These are phyloP conservation scores for Sphagnurus paluster DNA, from an alignment of 1,284 basidiomycete genomes.

Conservation along the genomic window DNA sequence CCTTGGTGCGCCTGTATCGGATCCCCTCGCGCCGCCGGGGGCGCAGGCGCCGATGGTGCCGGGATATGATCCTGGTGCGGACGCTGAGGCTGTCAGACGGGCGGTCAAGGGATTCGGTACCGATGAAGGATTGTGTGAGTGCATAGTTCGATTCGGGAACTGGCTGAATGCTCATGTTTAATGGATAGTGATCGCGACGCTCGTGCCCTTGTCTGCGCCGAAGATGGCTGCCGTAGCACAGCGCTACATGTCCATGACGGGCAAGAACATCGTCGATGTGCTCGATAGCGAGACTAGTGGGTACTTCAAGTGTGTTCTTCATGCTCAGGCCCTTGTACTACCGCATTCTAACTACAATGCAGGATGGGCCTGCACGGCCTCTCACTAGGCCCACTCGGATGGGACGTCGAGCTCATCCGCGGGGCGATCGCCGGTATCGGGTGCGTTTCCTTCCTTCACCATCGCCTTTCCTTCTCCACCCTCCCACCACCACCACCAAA, in stretches of 20 bases:
- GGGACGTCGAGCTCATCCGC: slow-evolving; percentile 37
- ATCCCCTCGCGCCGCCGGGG: slow-evolving; percentile 18
- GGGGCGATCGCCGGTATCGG: slow-evolving; percentile 32
- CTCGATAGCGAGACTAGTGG: slow-evolving; percentile 31
- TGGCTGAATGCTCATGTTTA: background rate
- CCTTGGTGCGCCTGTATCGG: slow-evolving; percentile 26
- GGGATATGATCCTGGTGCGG: slow-evolving; percentile 32
- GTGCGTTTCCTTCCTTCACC: slow-evolving; percentile 18
- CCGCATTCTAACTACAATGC: background rate
- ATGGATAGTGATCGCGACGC: slow-evolving; percentile 29
- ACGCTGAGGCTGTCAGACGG: slow-evolving; percentile 28
- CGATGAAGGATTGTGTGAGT: slow-evolving; percentile 23
- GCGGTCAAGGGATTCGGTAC: slow-evolving; percentile 33
- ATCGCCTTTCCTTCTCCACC: no score
- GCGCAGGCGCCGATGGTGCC: slow-evolving; percentile 24
- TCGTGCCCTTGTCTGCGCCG: slow-evolving; percentile 32
- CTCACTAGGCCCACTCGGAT: slow-evolving; percentile 38
- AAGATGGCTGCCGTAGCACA: slow-evolving; percentile 38
- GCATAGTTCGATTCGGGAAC: background rate
- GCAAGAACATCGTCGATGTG: slow-evolving; percentile 30
- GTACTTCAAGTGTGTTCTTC: slow-evolving; percentile 31
- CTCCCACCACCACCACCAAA: no score
- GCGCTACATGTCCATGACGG: slow-evolving; percentile 30
- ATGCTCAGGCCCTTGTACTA: background rate
- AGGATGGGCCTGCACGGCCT: slow-evolving; percentile 36